Base-by-base conservation (phyloP, 2,329 filamentous ascomycete genomes). In the Aspergillus aculeatus region DNA sequence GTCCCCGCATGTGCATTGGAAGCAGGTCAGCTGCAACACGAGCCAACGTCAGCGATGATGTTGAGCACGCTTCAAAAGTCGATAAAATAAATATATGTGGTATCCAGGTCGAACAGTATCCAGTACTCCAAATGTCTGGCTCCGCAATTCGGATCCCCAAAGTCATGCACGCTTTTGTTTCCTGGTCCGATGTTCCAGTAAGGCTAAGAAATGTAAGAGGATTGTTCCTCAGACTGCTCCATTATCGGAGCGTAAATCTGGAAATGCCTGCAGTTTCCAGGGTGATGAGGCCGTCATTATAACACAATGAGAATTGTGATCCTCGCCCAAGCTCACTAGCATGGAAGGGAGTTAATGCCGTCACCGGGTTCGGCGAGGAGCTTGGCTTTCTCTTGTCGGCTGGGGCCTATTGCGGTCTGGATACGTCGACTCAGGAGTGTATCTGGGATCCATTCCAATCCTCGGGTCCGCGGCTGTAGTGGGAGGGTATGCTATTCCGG, bases 361-460 rank as follows among this genome's bases (percentile, higher is more conserved):
- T 66, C 72, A 76, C 66, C 75, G 75, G 58, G 73, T 66, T 57
- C 74, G 71, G 57, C 76, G 75, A n/a, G 71, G 73, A 61, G 68
- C 63, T 62, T 76, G 71, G 57, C 69, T 66, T 54, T 76, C 74
- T 68, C 76, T 73, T 63, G 75, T 66, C 66, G 72, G 70, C 60
- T 76, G 75, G 66, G 74, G 73, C 66, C 76, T 74, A 71, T 67
- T 75, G 64, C 72, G 73, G 64, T 77, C 75, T 62, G 63, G 60
- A 59, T 73, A 74, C 50, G 52, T 49, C 41, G 70, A 71, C 61
- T 78, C 76, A 64, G 75, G 72, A 59, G 75, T 75, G 65, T 77
- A 78, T 73, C 77, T 77, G 58, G 74, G 68, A 58, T 78, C 77
- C 71, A 77, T 75, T 73, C 70, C 71, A 71, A 77, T 75, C 71